A percentile compares a stretch with the other conserved stretches of the same genome.
Conservation (phyloP, 2,329 filamentous ascomycete genomes). For the Daldinia eschscholtzii region DNA sequence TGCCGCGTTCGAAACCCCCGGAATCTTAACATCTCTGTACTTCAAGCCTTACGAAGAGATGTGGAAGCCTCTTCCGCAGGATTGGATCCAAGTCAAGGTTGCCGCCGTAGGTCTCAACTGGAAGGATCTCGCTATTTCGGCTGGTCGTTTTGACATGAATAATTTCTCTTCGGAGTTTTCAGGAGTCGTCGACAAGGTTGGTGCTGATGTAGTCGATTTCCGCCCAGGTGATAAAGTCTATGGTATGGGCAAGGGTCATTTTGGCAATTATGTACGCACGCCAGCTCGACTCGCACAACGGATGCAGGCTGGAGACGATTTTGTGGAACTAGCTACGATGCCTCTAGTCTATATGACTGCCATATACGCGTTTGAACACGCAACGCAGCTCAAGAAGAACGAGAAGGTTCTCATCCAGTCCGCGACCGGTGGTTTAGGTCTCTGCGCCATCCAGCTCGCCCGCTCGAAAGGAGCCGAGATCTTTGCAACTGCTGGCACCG, state of each 20-base stretch:
- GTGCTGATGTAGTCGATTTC: slow-evolving; percentile 34
- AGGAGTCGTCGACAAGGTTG: slow-evolving; percentile 42
- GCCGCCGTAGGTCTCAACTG: slow-evolving; percentile 48
- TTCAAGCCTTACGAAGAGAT: slow-evolving; percentile 46
- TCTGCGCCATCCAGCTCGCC: slow-evolving; percentile 43
- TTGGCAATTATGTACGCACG: slow-evolving; percentile 46
- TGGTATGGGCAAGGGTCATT: slow-evolving; percentile 43
- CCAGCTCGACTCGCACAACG: slow-evolving; percentile 43
- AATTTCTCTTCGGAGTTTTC: slow-evolving; percentile 41
- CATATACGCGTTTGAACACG: slow-evolving; percentile 47
- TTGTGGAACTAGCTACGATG: slow-evolving; percentile 43
- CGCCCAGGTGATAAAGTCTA: slow-evolving; percentile 47
- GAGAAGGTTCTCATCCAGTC: slow-evolving; percentile 48
- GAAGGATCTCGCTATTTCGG: slow-evolving; percentile 46
- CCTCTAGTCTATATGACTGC: slow-evolving; percentile 48
- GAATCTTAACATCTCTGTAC: slow-evolving; percentile 49
- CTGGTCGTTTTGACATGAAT: slow-evolving; percentile 44
- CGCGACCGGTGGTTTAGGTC: slow-evolving; percentile 42
- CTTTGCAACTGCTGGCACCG: slow-evolving; percentile 44
- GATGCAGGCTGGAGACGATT: slow-evolving; percentile 37
- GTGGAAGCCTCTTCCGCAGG: slow-evolving; percentile 31
- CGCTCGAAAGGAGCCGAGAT: slow-evolving; percentile 32
- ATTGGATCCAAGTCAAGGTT: slow-evolving; percentile 50
- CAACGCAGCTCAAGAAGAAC: slow-evolving; percentile 42
- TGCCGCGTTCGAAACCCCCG: slow-evolving; percentile 48